Evolutionary conservation across 2,329 filamentous ascomycete species (phyloP).

Genomic region (Xylariales sp.): DNA sequence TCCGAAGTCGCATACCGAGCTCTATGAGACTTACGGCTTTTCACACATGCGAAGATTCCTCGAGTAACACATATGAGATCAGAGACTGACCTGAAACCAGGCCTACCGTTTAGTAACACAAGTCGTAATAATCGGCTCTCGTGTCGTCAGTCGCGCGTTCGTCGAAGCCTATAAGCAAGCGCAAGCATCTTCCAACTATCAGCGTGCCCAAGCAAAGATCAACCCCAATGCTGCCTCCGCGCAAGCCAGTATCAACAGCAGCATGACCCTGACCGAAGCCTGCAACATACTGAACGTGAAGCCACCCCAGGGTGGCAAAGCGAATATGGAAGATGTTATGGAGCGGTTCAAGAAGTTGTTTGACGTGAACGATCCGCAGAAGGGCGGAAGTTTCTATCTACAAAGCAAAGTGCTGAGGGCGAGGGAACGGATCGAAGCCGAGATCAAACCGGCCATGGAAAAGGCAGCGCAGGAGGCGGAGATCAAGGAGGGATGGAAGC

Average conservation of each 20-base stretch:
- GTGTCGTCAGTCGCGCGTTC: slow-evolving; percentile 90
- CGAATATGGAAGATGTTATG: slow-evolving; percentile 74
- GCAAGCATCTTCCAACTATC: slow-evolving; percentile 77
- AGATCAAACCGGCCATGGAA: slow-evolving; percentile 68
- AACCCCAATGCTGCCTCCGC: slow-evolving; percentile 39
- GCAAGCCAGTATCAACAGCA: slow-evolving; percentile 47
- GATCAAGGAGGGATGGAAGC: slow-evolving; percentile 81
- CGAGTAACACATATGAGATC: background rate
- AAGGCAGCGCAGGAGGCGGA: slow-evolving; percentile 72
- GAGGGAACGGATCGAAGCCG: slow-evolving; percentile 85
- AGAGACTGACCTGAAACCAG: slow-evolving; percentile 38
- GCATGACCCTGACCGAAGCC: slow-evolving; percentile 91
- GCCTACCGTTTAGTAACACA: slow-evolving; percentile 93
- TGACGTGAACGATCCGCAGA: slow-evolving; percentile 89
- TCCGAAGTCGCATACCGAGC: background rate
- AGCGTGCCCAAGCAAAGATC: slow-evolving; percentile 63
- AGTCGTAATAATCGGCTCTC: slow-evolving; percentile 83
- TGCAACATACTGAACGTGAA: slow-evolving; percentile 97
- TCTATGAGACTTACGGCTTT: background rate
- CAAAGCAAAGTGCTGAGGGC: slow-evolving; percentile 95
- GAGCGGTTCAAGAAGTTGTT: slow-evolving; percentile 92
- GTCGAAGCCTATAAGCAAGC: slow-evolving; percentile 95
- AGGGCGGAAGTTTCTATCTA: slow-evolving; percentile 95
- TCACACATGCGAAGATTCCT: background rate
- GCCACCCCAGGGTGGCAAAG: slow-evolving; percentile 72